phyloP scores from a whole-genome alignment of 202 grass and related monocot species.

The Eragrostis tef region DNA sequence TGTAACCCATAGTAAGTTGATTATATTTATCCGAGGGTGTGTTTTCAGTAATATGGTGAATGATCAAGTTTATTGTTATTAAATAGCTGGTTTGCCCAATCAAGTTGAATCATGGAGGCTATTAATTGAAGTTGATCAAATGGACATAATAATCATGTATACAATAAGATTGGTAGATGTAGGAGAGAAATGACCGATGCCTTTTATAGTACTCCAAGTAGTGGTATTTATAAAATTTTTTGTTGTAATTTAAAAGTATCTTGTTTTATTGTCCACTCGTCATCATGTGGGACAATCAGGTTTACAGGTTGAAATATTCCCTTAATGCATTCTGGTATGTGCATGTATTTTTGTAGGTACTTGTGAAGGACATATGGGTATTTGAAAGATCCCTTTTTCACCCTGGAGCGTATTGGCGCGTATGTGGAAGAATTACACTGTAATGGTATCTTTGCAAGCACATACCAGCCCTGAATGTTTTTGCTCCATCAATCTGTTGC shows the following conservation, averaged over 20 bases:
- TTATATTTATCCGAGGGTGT: background rate
- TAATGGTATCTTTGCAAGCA: slow-evolving; percentile 36
- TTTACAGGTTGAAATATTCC: slow-evolving; percentile 8
- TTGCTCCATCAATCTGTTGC: slow-evolving; percentile 13
- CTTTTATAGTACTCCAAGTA: background rate
- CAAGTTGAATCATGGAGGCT: background rate
- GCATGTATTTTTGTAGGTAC: slow-evolving; percentile 60
- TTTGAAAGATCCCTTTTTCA: slow-evolving; percentile 95
- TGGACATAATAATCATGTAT: slow-evolving; percentile 5
- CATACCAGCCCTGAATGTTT: background rate
- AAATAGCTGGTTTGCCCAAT: slow-evolving; percentile 12
- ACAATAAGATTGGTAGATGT: background rate
- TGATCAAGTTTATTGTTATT: slow-evolving; percentile 19
- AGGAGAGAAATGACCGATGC: background rate
- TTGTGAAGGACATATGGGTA: slow-evolving; percentile 93
- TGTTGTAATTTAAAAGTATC: background rate
- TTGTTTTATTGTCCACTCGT: background rate
- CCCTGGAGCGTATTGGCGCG: slow-evolving; percentile 75
- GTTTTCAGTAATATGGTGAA: slow-evolving; percentile 5
- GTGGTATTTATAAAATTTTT: background rate
- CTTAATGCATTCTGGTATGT: slow-evolving; percentile 18
- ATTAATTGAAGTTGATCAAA: slow-evolving; percentile 10
- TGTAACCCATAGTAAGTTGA: background rate
- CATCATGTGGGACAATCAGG: slow-evolving; percentile 2
- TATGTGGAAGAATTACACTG: slow-evolving; percentile 60